phyloP scores from a whole-genome alignment of 352 stramenopile species.

The Pythium plurisporium region DNA sequence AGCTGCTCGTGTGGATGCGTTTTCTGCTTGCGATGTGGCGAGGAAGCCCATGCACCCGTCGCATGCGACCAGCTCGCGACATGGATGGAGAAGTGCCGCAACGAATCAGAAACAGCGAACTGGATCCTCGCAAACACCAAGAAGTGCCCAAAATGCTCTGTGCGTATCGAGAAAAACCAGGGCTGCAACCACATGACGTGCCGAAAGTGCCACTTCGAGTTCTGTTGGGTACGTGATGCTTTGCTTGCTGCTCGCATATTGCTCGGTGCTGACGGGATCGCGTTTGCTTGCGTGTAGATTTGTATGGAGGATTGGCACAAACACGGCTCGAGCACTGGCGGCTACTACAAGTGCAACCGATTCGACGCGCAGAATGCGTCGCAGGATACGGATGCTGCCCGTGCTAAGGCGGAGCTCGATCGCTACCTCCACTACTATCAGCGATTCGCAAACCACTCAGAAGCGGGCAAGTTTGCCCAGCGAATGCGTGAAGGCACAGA shows the following conservation, averaged over 20 bases:
- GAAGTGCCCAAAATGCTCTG: constrained; percentile 98
- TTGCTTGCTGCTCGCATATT: background rate
- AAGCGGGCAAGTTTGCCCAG: constrained; percentile 96
- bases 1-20: constrained; percentile 81
- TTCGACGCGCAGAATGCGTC: constrained; percentile 78
- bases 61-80: constrained; percentile 89
- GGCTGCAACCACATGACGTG: constrained; percentile 99
- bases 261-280: background rate
- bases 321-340: constrained; percentile 94
- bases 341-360: constrained; percentile 99
- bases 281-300: constrained; percentile 34
- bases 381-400: constrained; percentile 82
- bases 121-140: constrained; percentile 99
- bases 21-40: constrained; percentile 92
- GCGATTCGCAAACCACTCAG: constrained; percentile 95
- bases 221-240: constrained; percentile 91
- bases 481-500: constrained; percentile 96
- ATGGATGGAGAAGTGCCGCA: constrained; percentile 97
- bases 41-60: constrained; percentile 95
- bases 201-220: constrained; percentile 91
- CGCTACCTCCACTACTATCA: constrained; percentile 99
- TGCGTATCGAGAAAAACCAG: constrained; percentile 99
- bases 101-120: constrained; percentile 98
- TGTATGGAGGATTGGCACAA: constrained; percentile 96
- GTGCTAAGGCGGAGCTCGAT: constrained; percentile 96